Evolutionary conservation across 2,329 filamentous ascomycete genomes (phyloP).

Genomic region (Aspergillus ustus): DNA sequence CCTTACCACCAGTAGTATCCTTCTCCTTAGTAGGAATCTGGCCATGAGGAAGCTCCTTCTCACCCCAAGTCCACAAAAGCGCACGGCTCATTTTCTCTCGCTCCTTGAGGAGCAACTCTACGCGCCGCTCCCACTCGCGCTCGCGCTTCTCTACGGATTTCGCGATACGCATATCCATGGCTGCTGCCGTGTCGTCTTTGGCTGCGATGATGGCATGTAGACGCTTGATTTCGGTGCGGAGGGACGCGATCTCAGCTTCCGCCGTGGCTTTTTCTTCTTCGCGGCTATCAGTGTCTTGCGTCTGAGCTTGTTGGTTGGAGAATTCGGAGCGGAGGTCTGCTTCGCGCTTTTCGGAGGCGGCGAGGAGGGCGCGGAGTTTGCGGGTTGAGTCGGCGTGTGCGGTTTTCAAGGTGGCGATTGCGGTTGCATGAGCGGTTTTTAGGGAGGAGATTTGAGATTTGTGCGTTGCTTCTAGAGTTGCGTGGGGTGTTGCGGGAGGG

Average conservation of each 20-base stretch:
- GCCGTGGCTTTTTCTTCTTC: neutral
- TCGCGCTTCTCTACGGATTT: conserved; percentile 48
- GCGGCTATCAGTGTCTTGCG: neutral
- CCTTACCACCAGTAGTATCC: conserved; percentile 17
- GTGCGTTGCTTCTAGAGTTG: conserved; percentile 38
- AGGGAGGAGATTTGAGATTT: conserved; percentile 42
- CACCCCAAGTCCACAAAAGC: conserved; percentile 46
- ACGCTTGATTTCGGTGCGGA: conserved; percentile 39
- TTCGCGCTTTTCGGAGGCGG: conserved; percentile 42
- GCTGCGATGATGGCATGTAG: conserved; percentile 41
- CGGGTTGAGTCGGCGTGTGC: conserved; percentile 44
- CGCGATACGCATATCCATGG: conserved; percentile 46
- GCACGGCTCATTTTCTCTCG: conserved; percentile 46
- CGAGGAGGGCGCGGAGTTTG: conserved; percentile 40
- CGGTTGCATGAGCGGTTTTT: conserved; percentile 41
- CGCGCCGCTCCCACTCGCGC: conserved; percentile 47
- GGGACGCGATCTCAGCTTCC: conserved; percentile 28
- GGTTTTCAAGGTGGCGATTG: conserved; percentile 42
- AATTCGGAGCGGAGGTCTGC: conserved; percentile 39
- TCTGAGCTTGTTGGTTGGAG: conserved; percentile 20
- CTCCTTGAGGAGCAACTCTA: conserved; percentile 58
- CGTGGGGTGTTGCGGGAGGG: conserved; percentile 35
- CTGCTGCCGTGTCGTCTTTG: conserved; percentile 46
- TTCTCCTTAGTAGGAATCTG: conserved; percentile 22
- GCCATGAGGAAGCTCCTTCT: conserved; percentile 42